Conservation (phyloP, 2,329 filamentous ascomycete genomes). For the Arthroderma sp. region DNA sequence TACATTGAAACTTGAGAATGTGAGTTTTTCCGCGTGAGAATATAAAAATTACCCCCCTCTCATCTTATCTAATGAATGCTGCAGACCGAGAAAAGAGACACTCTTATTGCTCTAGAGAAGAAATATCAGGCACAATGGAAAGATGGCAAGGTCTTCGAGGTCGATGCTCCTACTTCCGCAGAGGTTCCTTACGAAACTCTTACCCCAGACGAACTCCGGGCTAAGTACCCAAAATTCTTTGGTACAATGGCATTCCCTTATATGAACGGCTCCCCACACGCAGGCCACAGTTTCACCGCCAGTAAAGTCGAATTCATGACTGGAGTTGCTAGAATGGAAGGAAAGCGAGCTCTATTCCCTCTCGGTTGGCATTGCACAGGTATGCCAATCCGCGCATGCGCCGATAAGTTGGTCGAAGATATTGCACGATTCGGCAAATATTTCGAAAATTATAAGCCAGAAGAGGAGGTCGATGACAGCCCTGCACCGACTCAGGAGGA, state of each 20-base stretch:
- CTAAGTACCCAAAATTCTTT: constrained; percentile 82
- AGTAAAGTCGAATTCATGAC: constrained; percentile 87
- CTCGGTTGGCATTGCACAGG: constrained; percentile 93
- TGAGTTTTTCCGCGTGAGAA: constrained; percentile 13
- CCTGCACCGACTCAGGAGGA: constrained; percentile 50
- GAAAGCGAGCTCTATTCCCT: constrained; percentile 75
- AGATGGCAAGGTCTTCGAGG: constrained; percentile 64
- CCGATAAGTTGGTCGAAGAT: constrained; percentile 86
- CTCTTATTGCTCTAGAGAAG: constrained; percentile 71
- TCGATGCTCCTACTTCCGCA: constrained; percentile 63
- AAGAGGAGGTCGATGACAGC: constrained; percentile 40
- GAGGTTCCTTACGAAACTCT: constrained; percentile 68
- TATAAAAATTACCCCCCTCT: too few species aligned
- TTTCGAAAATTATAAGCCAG: constrained; percentile 64
- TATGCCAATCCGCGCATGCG: constrained; percentile 95
- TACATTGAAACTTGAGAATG: constrained; percentile 53
- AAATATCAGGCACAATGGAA: constrained; percentile 84
- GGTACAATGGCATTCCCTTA: constrained; percentile 66
- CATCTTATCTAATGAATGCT: constrained; percentile 9
- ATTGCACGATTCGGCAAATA: constrained; percentile 77
- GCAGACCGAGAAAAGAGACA: constrained; percentile 76
- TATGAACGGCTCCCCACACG: constrained; percentile 81
- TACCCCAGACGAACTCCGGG: constrained; percentile 58
- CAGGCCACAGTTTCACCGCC: constrained; percentile 82
- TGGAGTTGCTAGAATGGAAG: constrained; percentile 79